Conservation (phyloP, 192 early-diverging fungal genomes). For the Funneliformis geosporum region DNA sequence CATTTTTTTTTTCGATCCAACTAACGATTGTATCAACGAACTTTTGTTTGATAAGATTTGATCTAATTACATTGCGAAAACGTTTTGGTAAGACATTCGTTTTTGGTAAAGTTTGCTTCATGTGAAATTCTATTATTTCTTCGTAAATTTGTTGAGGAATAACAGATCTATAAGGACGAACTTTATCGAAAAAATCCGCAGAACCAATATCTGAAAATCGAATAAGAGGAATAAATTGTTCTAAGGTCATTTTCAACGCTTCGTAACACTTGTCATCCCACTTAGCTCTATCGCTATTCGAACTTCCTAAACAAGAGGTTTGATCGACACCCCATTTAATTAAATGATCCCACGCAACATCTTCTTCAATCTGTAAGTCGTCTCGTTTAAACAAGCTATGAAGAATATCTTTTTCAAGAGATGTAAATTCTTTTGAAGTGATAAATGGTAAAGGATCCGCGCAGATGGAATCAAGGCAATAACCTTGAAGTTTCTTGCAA, state of each 20-base stretch:
- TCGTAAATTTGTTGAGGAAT: background rate
- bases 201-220: slow-evolving; percentile 2
- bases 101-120: background rate
- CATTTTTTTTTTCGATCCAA: slow-evolving; percentile 9
- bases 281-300: background rate
- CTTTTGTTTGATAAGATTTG: background rate
- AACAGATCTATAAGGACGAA: slow-evolving; percentile 15
- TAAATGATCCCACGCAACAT: slow-evolving; percentile 3
- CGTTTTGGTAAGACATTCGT: background rate
- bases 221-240: slow-evolving; percentile 6
- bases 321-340: slow-evolving; percentile 14
- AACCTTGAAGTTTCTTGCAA: slow-evolving; percentile 14
- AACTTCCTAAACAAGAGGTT: background rate
- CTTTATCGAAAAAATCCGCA: background rate
- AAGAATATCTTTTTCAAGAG: too few species aligned
- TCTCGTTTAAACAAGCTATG: too few species aligned
- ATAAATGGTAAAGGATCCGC: slow-evolving; percentile 1
- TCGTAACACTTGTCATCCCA: slow-evolving; percentile 8
- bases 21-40: background rate
- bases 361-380: slow-evolving; percentile 1
- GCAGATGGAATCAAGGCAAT: slow-evolving; percentile 19
- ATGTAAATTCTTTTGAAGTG: background rate
- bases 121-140: background rate
- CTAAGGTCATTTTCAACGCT: background rate
- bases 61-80: background rate